Evolutionary conservation across 805 yeast species (phyloP).

Genomic region (Candida chauliodis): DNA sequence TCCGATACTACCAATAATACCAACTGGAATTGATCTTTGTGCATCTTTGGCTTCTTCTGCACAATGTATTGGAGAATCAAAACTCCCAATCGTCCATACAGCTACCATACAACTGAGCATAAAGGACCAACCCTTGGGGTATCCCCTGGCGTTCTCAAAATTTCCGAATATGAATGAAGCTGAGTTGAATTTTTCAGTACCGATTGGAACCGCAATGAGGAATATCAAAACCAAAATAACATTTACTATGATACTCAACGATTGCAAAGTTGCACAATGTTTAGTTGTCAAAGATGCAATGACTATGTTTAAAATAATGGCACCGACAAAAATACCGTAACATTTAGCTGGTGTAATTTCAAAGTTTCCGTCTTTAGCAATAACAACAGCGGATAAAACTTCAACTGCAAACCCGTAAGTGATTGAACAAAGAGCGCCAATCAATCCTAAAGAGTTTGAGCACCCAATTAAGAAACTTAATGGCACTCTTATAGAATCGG

Average conservation of each 20-base stretch:
- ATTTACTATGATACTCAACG: slow-evolving; percentile 53
- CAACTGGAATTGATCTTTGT: slow-evolving; percentile 56
- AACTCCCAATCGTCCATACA: slow-evolving; percentile 71
- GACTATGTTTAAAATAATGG: slow-evolving; percentile 47
- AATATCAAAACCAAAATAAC: slow-evolving; percentile 47
- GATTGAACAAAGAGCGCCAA: slow-evolving; percentile 62
- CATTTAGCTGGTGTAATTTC: slow-evolving; percentile 48
- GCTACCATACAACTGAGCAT: slow-evolving; percentile 57
- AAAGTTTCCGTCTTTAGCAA: slow-evolving; percentile 51
- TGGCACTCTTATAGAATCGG: slow-evolving; percentile 45
- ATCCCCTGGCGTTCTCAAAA: slow-evolving; percentile 35
- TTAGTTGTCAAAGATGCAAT: slow-evolving; percentile 56
- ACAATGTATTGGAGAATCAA: slow-evolving; percentile 67
- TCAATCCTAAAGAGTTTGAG: slow-evolving; percentile 60
- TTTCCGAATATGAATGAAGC: slow-evolving; percentile 3
- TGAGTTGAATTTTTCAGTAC: slow-evolving; percentile 2
- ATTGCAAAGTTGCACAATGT: slow-evolving; percentile 53
- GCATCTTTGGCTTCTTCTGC: slow-evolving; percentile 65
- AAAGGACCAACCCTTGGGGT: slow-evolving; percentile 36
- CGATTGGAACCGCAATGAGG: slow-evolving; percentile 56
- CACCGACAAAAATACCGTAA: slow-evolving; percentile 63
- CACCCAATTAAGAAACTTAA: slow-evolving; percentile 61
- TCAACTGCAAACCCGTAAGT: slow-evolving; percentile 63
- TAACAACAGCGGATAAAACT: slow-evolving; percentile 54
- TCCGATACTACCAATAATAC: slow-evolving; percentile 52